Evolutionary conservation across 495 filamentous ascomycete genomes (phyloP), one percentile per base, ranked within the genome.

Genomic region (Hypoxylon subgilvum): DNA sequence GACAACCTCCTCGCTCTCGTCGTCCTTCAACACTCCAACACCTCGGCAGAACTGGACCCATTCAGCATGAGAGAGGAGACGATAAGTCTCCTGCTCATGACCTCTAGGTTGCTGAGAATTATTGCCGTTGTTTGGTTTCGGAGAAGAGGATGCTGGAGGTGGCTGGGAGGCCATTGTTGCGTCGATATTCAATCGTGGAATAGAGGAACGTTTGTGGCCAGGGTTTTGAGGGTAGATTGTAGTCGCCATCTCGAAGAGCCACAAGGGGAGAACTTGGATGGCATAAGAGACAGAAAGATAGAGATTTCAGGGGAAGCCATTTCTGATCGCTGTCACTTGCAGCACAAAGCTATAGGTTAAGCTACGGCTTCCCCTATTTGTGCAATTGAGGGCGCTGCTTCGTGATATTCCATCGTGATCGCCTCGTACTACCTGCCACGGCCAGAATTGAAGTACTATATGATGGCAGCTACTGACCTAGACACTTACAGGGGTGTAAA

Each of bases 21-120:
- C 70, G 22, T 77, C 76, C 12, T 54, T 64, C 57, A 78, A 72
- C n/a, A 74, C 76, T 0, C 77, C 76, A 13, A 79, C 27, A 0
- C 74, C 75, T 57, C 73, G 72, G 39, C 76, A 77, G 16, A 79
- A 67, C 19, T 75, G 71, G 14, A 73, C 68, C 76, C 77, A 79
- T 40, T 78, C 77, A 1, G 62, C 34, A 3, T 77, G 72, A 0
- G 69, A 51, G 27, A 78, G 57, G 36, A 76, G 74, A 32, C 76
- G 73, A 31, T 75, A 62, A 9, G 53, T 42, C 21, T 49, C 48
- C 32, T 65, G 54, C 18, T 52, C 45, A 22, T 30, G 30, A 16
- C 34, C 44, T 30, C 38, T 46, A 12, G 61, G 21, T 12, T 45
- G 49, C 18, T 52, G 44, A 21, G 53, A 44, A 36, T 30, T 2